Base-by-base conservation (phyloP, 306 rosid genomes). In the Trichosanthes cucumerina region DNA sequence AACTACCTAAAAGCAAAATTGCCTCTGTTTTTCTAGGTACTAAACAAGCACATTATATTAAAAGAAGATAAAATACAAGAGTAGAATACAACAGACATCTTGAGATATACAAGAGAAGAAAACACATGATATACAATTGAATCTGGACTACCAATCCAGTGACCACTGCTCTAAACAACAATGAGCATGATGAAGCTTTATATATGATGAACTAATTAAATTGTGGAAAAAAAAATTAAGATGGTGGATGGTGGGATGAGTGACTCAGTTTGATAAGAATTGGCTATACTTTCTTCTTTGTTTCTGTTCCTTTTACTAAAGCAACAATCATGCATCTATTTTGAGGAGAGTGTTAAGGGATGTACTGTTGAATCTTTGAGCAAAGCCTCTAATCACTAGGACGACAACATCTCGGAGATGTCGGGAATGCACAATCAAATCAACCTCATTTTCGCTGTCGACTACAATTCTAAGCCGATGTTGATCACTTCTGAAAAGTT, bases 281-380 rank as follows among this genome's bases (percentile, higher is more conserved):
- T 70, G 11, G 36, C 76, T 70, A 12, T 70, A 44, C 56, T 70
- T 69, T 43, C 53, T 41, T 43, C 34, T 41, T 46, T 70, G 53
- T 41, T 70, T 43, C 31, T 47, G 21, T 26, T 26, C 38, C 7
- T 47, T 15, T 26, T 38, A 47, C 43, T 76, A 5, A n/a, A 36
- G 31, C 8, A 14, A 36, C 26, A 47, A 71, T 82, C 70, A 95
- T 59, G 99, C 79, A 50, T 91, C 99, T 46, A 95, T 95, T 83
- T 92, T 95, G 81, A 95, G 99, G 77, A 95, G 98, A 54, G 97
- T 87, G 81, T 95, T 95, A 83, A 95, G 97, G 59, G 99, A 92
- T 79, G 99, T 95, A 80, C 99, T 95, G 50, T 95, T 95, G 80
- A 92, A 95, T 83, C 97, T 84, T 81, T 95, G 99, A 85, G 99